Percentiles rank a stretch among this genome's conserved stretches.
phyloP scores from a whole-genome alignment of 192 early-diverging fungal genomes.

The Coemansia sp. region DNA sequence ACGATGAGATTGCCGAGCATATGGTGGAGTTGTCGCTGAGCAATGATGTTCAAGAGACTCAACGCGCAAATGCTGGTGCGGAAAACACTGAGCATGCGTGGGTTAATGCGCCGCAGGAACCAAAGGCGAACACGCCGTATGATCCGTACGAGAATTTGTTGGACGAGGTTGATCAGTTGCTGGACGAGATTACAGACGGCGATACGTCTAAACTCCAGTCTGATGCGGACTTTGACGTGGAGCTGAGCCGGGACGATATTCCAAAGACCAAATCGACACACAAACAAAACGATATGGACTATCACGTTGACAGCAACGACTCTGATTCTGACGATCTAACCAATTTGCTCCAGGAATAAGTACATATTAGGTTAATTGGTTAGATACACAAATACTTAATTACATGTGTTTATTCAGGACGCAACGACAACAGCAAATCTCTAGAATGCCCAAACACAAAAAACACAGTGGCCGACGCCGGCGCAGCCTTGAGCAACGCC shows the following conservation, averaged over 20 bases:
- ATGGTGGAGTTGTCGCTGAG: constrained; percentile 29
- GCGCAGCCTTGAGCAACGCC: constrained; percentile 82
- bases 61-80: too few relatives aligned
- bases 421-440: constrained; percentile 50
- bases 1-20: constrained; percentile 21
- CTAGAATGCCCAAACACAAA: constrained; percentile 72
- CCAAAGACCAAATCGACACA: background rate
- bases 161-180: constrained; percentile 54
- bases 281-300: constrained; percentile 25
- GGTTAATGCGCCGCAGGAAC: constrained; percentile 37
- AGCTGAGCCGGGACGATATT: constrained; percentile 5
- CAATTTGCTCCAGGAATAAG: constrained; percentile 20
- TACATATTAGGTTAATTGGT: too few relatives aligned
- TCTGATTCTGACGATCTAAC: constrained; percentile 38
- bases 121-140: constrained; percentile 18
- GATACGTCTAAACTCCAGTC: too few relatives aligned
- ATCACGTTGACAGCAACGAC: constrained; percentile 22
- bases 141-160: constrained; percentile 53
- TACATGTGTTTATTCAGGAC: constrained; percentile 4
- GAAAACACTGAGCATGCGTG: background rate
- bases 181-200: constrained; percentile 47
- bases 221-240: background rate
- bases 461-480: constrained; percentile 84
- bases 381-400: too few relatives aligned
- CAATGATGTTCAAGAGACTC: background rate